Percentiles rank a stretch among this genome's conserved stretches.
Conservation (phyloP, 306 rosid species). For the Quercus engelmannii region DNA sequence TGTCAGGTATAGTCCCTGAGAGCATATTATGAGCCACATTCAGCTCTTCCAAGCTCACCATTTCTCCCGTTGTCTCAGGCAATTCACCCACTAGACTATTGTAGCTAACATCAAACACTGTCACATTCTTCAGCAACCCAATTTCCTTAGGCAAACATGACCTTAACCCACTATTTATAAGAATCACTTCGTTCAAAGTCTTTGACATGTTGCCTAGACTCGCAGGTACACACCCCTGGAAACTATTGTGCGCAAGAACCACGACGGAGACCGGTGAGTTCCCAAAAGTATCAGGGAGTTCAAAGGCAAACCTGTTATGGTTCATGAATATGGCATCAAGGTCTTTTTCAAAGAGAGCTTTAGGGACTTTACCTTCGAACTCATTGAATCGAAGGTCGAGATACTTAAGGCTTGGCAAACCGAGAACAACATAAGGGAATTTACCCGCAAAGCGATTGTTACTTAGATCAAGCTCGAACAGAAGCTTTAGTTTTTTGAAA, state of each 20-base stretch:
- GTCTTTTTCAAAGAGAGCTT: conserved; percentile 55
- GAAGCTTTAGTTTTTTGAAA: conserved; percentile 37
- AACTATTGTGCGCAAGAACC: conserved; percentile 64
- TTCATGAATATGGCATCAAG: conserved; percentile 74
- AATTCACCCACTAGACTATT: conserved; percentile 52
- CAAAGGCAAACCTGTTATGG: conserved; percentile 47
- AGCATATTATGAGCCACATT: conserved; percentile 58
- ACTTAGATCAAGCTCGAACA: conserved; percentile 60
- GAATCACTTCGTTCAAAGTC: conserved; percentile 49
- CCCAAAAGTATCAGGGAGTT: conserved; percentile 53
- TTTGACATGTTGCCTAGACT: conserved; percentile 69
- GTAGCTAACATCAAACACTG: conserved; percentile 59
- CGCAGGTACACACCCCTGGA: conserved; percentile 65
- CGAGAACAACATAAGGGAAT: conserved; percentile 52
- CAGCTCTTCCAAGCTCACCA: conserved; percentile 52
- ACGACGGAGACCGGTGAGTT: conserved; percentile 69
- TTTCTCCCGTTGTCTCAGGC: conserved; percentile 41
- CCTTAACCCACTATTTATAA: conserved; percentile 41
- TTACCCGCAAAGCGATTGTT: conserved; percentile 65
- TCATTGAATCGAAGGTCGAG: conserved; percentile 72
- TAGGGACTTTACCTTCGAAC: conserved; percentile 59
- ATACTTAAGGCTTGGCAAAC: conserved; percentile 45
- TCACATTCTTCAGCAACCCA: conserved; percentile 51
- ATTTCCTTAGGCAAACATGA: conserved; percentile 63
- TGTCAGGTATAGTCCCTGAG: conserved; percentile 25